Conservation (phyloP, 257 asterid species). For the Scutellaria minor region DNA sequence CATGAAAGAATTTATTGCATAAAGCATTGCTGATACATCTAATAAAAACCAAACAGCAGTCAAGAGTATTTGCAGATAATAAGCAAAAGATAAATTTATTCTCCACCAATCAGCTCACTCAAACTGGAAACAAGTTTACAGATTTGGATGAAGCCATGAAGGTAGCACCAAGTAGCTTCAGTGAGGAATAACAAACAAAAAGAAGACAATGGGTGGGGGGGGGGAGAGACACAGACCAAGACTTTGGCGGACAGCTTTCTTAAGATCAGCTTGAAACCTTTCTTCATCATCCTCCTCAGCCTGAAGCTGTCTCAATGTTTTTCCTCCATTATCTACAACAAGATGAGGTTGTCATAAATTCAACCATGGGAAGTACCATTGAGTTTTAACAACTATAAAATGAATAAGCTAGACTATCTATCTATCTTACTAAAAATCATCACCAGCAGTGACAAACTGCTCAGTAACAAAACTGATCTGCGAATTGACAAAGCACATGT, state of each 20-base stretch:
- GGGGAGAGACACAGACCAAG: constrained; percentile 66
- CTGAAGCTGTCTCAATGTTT: constrained; percentile 71
- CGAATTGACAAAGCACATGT: not conserved
- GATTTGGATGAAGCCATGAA: not conserved
- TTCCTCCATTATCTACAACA: constrained; percentile 57
- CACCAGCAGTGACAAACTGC: not conserved
- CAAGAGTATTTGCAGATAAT: not conserved
- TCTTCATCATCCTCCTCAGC: constrained; percentile 89
- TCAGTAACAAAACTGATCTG: constrained; percentile 4
- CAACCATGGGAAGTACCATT: constrained; percentile 29
- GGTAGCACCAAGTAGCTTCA: constrained; percentile 6
- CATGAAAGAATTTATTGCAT: constrained; percentile 6
- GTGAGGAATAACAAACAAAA: constrained; percentile 27
- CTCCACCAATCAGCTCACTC: constrained; percentile 20
- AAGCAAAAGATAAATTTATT: constrained; percentile 7
- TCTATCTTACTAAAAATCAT: constrained; percentile 26
- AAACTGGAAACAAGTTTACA: constrained; percentile 14
- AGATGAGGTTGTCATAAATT: constrained; percentile 25
- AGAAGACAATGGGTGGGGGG: constrained; percentile 23
- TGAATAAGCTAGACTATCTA: constrained; percentile 5
- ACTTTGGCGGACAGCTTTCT: constrained; percentile 88
- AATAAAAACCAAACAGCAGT: constrained; percentile 9
- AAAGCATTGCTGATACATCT: constrained; percentile 11
- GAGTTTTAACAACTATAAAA: constrained; percentile 17
- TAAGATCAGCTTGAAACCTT: constrained; percentile 91